These are phyloP conservation scores for Huntiella moniliformis DNA, from an alignment of 2,329 filamentous ascomycete species.

Conservation along the genomic window DNA sequence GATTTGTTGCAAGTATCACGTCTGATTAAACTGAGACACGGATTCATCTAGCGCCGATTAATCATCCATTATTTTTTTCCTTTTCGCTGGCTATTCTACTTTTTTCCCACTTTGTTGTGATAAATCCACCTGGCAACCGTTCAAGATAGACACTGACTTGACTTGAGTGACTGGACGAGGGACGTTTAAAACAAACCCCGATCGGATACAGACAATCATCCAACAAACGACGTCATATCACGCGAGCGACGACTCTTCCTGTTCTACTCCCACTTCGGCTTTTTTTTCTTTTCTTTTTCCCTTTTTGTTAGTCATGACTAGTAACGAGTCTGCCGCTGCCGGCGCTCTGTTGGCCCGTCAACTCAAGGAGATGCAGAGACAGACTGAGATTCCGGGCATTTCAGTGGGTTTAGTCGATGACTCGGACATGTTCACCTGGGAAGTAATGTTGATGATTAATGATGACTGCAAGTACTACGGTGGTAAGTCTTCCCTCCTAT, in stretches of 20 bases:
- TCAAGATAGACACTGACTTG: too few relatives aligned
- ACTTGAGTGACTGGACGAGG: too few relatives aligned
- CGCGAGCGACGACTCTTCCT: not conserved
- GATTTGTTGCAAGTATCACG: too few relatives aligned
- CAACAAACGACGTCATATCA: too few relatives aligned
- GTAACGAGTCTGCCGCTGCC: slow-evolving; percentile 34
- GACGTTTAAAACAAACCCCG: too few relatives aligned
- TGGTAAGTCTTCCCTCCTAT: slow-evolving; percentile 34
- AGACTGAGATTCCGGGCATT: slow-evolving; percentile 84
- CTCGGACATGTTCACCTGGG: slow-evolving; percentile 89
- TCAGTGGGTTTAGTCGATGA: slow-evolving; percentile 75
- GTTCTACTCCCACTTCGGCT: not conserved
- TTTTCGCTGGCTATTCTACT: too few relatives aligned
- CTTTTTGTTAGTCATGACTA: slow-evolving; percentile 18
- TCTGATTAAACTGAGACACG: too few relatives aligned
- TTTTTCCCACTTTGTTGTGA: too few relatives aligned
- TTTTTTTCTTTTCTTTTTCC: not conserved
- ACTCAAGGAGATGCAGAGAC: slow-evolving; percentile 82
- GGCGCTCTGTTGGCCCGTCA: slow-evolving; percentile 63
- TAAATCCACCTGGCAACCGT: too few relatives aligned
- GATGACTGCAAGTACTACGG: slow-evolving; percentile 90
- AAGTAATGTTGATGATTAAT: slow-evolving; percentile 96
- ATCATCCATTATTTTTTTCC: too few relatives aligned
- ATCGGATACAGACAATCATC: too few relatives aligned
- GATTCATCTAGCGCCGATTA: too few relatives aligned